Percentiles rank a stretch among this genome's conserved stretches.
Conservation (phyloP, 441 rosid genomes). For the Gossypium gossypioides region DNA sequence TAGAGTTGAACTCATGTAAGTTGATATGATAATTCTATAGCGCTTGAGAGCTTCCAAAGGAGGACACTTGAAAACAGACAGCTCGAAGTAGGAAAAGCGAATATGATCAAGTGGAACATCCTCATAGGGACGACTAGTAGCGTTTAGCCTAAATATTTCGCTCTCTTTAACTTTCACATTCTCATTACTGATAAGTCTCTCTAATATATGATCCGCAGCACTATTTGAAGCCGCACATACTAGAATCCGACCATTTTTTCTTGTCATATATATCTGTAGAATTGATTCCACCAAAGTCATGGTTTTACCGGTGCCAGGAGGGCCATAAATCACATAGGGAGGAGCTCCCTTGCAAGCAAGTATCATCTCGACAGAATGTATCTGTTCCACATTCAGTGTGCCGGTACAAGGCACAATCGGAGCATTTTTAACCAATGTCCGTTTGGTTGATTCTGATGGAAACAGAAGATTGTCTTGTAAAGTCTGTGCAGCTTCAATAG, state of each 20-base stretch:
- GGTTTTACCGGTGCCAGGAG: constrained; percentile 65
- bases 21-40: constrained; percentile 44
- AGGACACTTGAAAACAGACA: constrained; percentile 38
- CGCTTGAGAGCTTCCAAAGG: constrained; percentile 29
- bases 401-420: constrained; percentile 26
- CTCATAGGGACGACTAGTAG: constrained; percentile 42
- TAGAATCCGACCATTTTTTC: constrained; percentile 31
- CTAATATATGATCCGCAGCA: constrained; percentile 54
- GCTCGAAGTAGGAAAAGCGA: constrained; percentile 38
- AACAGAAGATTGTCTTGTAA: constrained; percentile 37
- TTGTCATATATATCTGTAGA: constrained; percentile 30
- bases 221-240: constrained; percentile 60
- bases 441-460: constrained; percentile 25
- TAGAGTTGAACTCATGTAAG: constrained; percentile 48
- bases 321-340: constrained; percentile 55
- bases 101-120: constrained; percentile 33
- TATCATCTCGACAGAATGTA: constrained; percentile 36
- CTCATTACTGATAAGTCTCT: constrained; percentile 31
- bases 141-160: constrained; percentile 53
- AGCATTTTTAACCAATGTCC: constrained; percentile 16
- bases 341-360: constrained; percentile 50
- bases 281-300: constrained; percentile 50
- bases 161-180: constrained; percentile 26
- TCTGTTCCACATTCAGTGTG: constrained; percentile 47
- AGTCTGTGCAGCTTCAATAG: constrained; percentile 36